Evolutionary conservation across 495 filamentous ascomycete species (phyloP).

Genomic region (Aspergillus ostianus): DNA sequence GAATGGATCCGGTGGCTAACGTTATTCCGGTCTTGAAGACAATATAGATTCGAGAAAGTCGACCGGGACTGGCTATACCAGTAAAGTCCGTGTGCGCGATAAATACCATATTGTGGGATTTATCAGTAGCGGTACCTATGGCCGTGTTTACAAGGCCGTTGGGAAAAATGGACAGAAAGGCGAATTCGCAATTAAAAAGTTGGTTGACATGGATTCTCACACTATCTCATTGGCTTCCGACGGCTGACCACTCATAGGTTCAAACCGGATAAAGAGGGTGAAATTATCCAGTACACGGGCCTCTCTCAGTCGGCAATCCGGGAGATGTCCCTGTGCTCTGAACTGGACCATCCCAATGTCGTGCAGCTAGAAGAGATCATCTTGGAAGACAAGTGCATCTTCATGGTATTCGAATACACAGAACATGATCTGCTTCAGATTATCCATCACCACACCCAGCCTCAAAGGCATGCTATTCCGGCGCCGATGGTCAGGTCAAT

Average conservation of each 20-base stretch:
- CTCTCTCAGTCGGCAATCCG: slow-evolving; percentile 96
- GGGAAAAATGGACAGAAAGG: slow-evolving; percentile 70
- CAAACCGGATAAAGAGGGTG: slow-evolving; percentile 99
- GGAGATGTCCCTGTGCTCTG: slow-evolving; percentile 98
- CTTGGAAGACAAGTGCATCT: slow-evolving; percentile 97
- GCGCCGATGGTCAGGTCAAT: slow-evolving; percentile 86
- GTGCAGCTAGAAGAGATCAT: slow-evolving; percentile 94
- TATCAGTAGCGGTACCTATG: slow-evolving; percentile 98
- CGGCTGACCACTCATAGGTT: slow-evolving; percentile 56
- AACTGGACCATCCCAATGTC: slow-evolving; percentile 84
- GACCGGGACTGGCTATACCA: slow-evolving; percentile 60
- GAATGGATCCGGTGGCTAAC: not conserved
- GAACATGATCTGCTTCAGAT: slow-evolving; percentile 97
- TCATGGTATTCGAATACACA: slow-evolving; percentile 99
- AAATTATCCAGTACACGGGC: slow-evolving; percentile 89
- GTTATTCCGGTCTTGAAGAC: slow-evolving; percentile 27
- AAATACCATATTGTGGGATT: slow-evolving; percentile 95
- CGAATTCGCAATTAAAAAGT: slow-evolving; percentile 97
- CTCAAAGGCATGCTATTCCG: slow-evolving; percentile 81
- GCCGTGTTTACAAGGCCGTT: slow-evolving; percentile 92
- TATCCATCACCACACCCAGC: slow-evolving; percentile 94
- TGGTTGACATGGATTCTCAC: slow-evolving; percentile 13
- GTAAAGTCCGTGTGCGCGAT: slow-evolving; percentile 85
- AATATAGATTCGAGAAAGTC: slow-evolving; percentile 42
- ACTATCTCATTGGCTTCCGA: slow-evolving; percentile 1